These are phyloP conservation scores for Rhizomucor pusillus DNA, from an alignment of 371 early-diverging fungal genomes.

Conservation along the genomic window DNA sequence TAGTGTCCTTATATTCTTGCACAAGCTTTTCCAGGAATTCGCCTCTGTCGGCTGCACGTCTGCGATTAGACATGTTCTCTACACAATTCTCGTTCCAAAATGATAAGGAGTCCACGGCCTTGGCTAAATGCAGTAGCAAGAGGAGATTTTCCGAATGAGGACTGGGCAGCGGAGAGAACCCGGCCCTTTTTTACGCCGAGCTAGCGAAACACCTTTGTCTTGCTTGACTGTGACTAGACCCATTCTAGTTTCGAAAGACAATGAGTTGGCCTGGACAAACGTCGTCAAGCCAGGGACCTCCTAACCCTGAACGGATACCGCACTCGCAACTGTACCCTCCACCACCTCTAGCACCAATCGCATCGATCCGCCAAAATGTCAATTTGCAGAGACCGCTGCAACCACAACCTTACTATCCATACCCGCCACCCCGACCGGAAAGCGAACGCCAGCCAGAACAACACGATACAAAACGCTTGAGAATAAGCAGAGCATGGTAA, in stretches of 20 bases:
- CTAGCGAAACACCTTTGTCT: too few relatives aligned
- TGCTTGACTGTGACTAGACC: too few relatives aligned
- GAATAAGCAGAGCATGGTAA: constrained; percentile 49
- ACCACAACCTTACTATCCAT: constrained; percentile 17
- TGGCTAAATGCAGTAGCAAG: too few relatives aligned
- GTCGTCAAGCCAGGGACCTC: neutral
- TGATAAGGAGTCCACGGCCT: too few relatives aligned
- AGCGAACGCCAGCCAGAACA: neutral
- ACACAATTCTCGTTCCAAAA: too few relatives aligned
- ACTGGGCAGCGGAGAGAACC: too few relatives aligned
- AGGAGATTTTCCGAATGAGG: too few relatives aligned
- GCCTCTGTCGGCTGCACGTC: constrained; percentile 14
- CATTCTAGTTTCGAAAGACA: too few relatives aligned
- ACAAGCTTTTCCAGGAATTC: constrained; percentile 36
- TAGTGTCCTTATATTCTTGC: constrained; percentile 36
- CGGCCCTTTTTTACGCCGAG: too few relatives aligned
- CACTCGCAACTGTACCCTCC: neutral
- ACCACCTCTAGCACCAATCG: neutral
- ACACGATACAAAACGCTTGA: constrained; percentile 24
- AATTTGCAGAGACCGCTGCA: constrained; percentile 12
- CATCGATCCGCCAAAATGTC: neutral
- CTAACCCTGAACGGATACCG: neutral
- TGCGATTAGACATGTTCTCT: too few relatives aligned
- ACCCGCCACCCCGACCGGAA: constrained; percentile 1
- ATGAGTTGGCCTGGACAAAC: neutral